Conservation (phyloP, 371 early-diverging fungal species). For the Mucor lusitanicus region DNA sequence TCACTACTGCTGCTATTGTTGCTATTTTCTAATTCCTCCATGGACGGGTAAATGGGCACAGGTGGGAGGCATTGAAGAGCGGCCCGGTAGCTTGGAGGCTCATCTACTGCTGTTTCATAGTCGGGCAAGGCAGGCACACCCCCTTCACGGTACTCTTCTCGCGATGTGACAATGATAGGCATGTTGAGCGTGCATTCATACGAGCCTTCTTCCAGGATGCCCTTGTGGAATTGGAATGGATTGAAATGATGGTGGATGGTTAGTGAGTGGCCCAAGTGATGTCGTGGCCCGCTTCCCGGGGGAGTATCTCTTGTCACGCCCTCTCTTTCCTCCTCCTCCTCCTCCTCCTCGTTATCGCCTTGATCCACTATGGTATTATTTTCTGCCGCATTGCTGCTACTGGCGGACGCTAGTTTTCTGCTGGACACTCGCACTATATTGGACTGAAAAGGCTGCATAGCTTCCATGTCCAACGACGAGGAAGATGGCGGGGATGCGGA, state of each 20-base stretch:
- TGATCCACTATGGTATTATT: not conserved
- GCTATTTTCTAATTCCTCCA: not conserved
- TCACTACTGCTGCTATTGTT: no score
- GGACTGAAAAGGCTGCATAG: not conserved
- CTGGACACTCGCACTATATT: not conserved
- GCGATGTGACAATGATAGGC: slow-evolving; percentile 20
- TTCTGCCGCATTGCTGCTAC: not conserved
- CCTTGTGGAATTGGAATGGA: not conserved
- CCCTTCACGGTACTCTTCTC: slow-evolving; percentile 23
- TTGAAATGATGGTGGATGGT: slow-evolving; percentile 11
- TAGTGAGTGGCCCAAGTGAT: not conserved
- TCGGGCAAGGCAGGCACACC: slow-evolving; percentile 18
- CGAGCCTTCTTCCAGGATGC: not conserved
- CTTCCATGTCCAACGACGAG: not conserved
- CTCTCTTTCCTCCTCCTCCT: no score
- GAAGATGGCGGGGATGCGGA: not conserved
- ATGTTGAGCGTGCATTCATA: slow-evolving; percentile 13
- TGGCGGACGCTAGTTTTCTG: not conserved
- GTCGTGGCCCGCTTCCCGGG: not conserved
- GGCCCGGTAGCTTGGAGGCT: slow-evolving; percentile 20
- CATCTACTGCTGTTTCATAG: slow-evolving; percentile 7
- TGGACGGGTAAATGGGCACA: slow-evolving; percentile 13
- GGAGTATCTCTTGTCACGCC: not conserved
- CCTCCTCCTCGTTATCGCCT: not conserved
- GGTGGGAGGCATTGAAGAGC: slow-evolving; percentile 14